Evolutionary conservation across 768 basidiomycete genomes (phyloP).

Genomic region (Auricularia auricula-judae): DNA sequence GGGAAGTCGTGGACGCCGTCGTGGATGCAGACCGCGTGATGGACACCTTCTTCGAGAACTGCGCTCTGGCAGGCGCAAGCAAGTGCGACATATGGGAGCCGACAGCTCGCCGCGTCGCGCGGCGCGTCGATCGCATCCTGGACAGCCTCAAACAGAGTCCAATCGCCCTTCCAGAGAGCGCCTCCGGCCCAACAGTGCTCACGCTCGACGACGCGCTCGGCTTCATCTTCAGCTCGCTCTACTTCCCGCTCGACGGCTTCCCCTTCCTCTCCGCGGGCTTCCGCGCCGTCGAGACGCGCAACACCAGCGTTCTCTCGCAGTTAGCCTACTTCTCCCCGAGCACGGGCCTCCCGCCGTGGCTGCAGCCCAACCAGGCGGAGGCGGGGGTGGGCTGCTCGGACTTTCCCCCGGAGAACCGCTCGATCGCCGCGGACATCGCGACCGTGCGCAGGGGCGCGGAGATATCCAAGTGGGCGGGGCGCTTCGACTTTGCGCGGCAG

Average conservation of each 20-base stretch:
- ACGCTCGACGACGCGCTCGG: neutral
- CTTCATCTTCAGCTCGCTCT: neutral
- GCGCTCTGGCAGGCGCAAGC: neutral
- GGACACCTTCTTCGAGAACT: neutral
- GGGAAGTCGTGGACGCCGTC: neutral
- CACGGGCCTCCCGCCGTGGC: neutral
- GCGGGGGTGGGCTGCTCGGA: neutral
- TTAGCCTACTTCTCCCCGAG: neutral
- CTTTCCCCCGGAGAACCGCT: neutral
- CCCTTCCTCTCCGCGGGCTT: neutral
- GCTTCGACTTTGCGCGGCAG: neutral
- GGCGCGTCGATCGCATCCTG: neutral
- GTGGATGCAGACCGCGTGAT: neutral
- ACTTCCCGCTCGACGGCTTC: neutral
- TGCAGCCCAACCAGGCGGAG: neutral
- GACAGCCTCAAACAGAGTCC: neutral
- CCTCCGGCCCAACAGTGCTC: neutral
- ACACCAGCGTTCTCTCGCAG: neutral
- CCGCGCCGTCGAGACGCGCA: neutral
- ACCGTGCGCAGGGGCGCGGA: neutral
- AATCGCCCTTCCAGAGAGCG: neutral
- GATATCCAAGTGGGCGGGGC: neutral
- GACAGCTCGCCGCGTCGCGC: neutral
- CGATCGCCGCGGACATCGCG: neutral
- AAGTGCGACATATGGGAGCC: neutral